A percentile compares a stretch with the other conserved stretches of the same genome.
Conservation (phyloP, 1,139 yeast species). For the Zhuliangozyma parablackwelliae region DNA sequence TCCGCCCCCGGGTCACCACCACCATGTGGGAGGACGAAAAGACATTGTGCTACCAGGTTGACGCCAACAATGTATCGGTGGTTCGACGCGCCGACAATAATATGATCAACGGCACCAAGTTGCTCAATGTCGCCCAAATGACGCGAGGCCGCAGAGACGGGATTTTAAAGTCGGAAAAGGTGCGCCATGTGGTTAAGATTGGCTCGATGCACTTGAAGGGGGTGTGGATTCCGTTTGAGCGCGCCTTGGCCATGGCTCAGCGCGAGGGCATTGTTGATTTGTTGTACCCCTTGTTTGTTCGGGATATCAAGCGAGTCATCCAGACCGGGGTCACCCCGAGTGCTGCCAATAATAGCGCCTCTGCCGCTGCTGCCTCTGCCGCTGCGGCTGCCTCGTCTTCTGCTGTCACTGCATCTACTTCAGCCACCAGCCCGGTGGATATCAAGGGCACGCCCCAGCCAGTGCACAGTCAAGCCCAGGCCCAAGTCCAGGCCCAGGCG, state of each 20-base stretch:
- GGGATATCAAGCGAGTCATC: conserved; percentile 73
- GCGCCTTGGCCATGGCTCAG: conserved; percentile 89
- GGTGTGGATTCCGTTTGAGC: conserved; percentile 95
- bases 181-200: conserved; percentile 87
- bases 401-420: no score
- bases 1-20: conserved; percentile 85
- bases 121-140: conserved; percentile 54
- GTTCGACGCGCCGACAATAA: conserved; percentile 91
- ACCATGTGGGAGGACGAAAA: conserved; percentile 98
- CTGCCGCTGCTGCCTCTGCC: no score
- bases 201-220: conserved; percentile 98
- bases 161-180: conserved; percentile 75
- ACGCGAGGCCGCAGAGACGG: conserved; percentile 57
- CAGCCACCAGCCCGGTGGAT: no score
- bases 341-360: background rate
- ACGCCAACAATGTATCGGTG: conserved; percentile 85
- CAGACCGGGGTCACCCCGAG: conserved; percentile 48
- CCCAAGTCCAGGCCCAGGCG: no score
- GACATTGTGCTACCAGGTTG: conserved; percentile 91
- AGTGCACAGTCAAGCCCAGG: no score
- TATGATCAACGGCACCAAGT: conserved; percentile 92
- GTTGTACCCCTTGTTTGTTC: conserved; percentile 82
- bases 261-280: conserved; percentile 82
- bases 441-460: no score
- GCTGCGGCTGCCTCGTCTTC: no score